Conservation (phyloP, 495 filamentous ascomycete genomes). For the Podospora tetraspora region DNA sequence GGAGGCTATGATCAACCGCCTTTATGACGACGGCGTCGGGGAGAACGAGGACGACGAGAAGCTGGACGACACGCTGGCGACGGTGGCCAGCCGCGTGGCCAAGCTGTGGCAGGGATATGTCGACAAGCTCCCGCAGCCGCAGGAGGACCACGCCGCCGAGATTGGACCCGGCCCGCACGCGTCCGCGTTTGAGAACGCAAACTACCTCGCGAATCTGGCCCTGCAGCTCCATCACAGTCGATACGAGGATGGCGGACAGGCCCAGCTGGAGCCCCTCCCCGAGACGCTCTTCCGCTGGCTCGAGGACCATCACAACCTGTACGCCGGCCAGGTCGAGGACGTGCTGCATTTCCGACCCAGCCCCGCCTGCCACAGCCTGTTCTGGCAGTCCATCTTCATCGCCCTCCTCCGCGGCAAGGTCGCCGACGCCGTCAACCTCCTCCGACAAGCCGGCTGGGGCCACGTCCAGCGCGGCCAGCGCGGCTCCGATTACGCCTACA, state of each 20-base stretch:
- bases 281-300: constrained; percentile 76
- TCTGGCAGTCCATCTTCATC: constrained; percentile 72
- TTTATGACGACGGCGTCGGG: constrained; percentile 55
- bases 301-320: constrained; percentile 59
- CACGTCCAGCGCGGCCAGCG: constrained; percentile 50
- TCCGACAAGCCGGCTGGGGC: constrained; percentile 69
- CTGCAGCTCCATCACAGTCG: constrained; percentile 71
- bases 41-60: constrained; percentile 49
- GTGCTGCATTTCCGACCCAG: constrained; percentile 59
- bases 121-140: constrained; percentile 38
- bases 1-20: constrained; percentile 44
- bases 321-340: constrained; percentile 52
- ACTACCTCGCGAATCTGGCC: constrained; percentile 63
- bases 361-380: constrained; percentile 64
- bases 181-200: constrained; percentile 61
- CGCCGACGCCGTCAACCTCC: constrained; percentile 51
- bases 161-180: constrained; percentile 61
- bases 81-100: constrained; percentile 50
- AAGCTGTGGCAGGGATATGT: constrained; percentile 54
- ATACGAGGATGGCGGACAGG: constrained; percentile 36
- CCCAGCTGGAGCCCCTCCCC: constrained; percentile 51
- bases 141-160: constrained; percentile 49
- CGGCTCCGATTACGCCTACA: constrained; percentile 56
- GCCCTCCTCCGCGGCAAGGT: constrained; percentile 68
- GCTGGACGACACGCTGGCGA: constrained; percentile 50